Percentiles rank a stretch among this genome's conserved stretches.
Conservation (phyloP, 2,329 filamentous ascomycete genomes). For the Colletotrichum phormii region DNA sequence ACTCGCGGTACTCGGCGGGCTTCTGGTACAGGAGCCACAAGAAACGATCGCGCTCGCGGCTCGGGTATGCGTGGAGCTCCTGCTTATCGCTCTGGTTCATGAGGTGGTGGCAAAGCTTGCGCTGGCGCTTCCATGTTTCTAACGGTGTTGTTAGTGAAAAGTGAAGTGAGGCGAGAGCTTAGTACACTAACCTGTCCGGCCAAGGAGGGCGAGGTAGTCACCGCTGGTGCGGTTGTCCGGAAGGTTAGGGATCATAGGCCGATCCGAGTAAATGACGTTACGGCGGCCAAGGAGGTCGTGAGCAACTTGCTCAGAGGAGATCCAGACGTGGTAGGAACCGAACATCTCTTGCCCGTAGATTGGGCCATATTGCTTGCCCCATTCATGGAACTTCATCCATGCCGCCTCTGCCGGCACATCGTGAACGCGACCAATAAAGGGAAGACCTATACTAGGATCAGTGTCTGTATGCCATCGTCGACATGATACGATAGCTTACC, state of each 20-base stretch:
- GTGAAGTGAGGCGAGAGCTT: too few species aligned
- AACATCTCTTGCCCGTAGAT: conserved; percentile 61
- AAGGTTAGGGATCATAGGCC: conserved; percentile 58
- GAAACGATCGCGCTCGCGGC: conserved; percentile 58
- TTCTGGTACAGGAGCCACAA: conserved; percentile 54
- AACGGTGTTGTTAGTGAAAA: background rate
- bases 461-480: background rate
- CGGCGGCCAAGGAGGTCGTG: conserved; percentile 56
- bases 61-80: conserved; percentile 55
- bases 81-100: conserved; percentile 53
- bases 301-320: conserved; percentile 58
- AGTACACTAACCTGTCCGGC: conserved; percentile 50
- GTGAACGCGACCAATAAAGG: conserved; percentile 57
- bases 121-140: conserved; percentile 62
- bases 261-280: conserved; percentile 58
- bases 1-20: conserved; percentile 56
- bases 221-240: conserved; percentile 60
- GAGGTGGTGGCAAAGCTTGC: conserved; percentile 56
- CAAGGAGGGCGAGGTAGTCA: conserved; percentile 58
- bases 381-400: conserved; percentile 62
- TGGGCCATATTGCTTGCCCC: conserved; percentile 58
- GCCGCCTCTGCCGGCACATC: conserved; percentile 54
- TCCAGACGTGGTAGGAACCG: conserved; percentile 59
- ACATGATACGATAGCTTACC: conserved; percentile 35
- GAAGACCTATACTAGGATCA: conserved; percentile 47